phyloP scores from a whole-genome alignment of 2,329 filamentous ascomycete species.

The Hymenoscyphus infarciens region DNA sequence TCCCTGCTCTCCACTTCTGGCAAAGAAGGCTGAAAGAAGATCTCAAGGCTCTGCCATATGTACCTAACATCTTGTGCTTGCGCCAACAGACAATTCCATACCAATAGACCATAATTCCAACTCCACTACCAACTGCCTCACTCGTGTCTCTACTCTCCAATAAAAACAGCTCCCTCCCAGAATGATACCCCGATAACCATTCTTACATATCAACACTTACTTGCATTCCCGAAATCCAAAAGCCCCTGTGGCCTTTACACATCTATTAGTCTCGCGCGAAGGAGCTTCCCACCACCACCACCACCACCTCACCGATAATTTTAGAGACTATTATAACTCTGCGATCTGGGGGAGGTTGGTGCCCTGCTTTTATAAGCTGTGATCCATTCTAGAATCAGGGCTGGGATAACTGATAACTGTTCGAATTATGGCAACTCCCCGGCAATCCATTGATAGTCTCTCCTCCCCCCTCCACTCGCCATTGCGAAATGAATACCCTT shows the following conservation, averaged over 20 bases:
- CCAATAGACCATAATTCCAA: neutral
- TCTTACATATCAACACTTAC: slow-evolving; percentile 6
- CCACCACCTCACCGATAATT: neutral
- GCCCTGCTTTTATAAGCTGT: slow-evolving; percentile 13
- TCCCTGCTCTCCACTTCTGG: too few relatives aligned
- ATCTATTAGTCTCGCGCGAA: slow-evolving; percentile 1
- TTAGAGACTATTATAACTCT: slow-evolving; percentile 4
- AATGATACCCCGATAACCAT: slow-evolving; percentile 35
- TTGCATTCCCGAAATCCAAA: neutral
- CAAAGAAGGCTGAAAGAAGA: too few relatives aligned
- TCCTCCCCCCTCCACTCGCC: slow-evolving; percentile 39
- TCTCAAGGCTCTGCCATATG: too few relatives aligned
- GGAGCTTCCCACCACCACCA: neutral
- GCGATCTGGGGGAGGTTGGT: slow-evolving; percentile 28
- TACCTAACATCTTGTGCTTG: too few relatives aligned
- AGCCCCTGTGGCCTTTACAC: neutral
- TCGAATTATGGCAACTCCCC: slow-evolving; percentile 39
- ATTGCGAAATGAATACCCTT: slow-evolving; percentile 45
- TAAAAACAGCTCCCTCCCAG: neutral
- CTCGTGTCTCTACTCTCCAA: neutral
- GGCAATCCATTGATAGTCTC: slow-evolving; percentile 47
- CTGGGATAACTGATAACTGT: slow-evolving; percentile 10
- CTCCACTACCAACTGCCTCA: neutral
- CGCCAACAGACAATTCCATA: neutral
- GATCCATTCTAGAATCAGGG: neutral